Conservation (phyloP, 106 monocot genomes). For the Phalaenopsis aphrodite region DNA sequence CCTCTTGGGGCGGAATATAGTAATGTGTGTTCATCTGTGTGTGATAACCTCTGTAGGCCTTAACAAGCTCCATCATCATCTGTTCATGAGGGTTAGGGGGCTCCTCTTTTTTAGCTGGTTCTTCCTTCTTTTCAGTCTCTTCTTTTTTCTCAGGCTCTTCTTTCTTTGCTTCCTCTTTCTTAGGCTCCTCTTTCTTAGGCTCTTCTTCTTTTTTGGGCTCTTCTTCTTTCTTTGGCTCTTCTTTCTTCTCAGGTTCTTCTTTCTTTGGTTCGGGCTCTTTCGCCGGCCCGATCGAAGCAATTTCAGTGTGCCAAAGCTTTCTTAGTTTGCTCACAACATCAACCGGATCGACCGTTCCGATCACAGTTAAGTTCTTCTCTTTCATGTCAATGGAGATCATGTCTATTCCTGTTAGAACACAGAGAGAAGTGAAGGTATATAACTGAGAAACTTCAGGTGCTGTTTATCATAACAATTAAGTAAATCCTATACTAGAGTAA, state of each 20-base stretch:
- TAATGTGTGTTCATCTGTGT: conserved; percentile 11
- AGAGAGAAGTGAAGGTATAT: not conserved
- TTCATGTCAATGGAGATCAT: conserved; percentile 29
- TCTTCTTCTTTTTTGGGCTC: conserved; percentile 16
- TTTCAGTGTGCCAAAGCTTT: conserved; percentile 18
- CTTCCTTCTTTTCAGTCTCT: conserved; percentile 15
- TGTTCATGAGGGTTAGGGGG: conserved; percentile 6
- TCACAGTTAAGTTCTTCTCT: conserved; percentile 26
- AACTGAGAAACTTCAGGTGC: too few species aligned
- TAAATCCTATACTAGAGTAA: too few species aligned
- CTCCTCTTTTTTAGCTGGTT: conserved; percentile 1
- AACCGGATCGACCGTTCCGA: conserved; percentile 29
- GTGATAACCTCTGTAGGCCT: conserved; percentile 6
- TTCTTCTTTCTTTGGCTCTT: conserved; percentile 17
- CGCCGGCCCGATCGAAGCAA: conserved; percentile 22
- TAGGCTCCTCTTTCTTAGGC: conserved; percentile 11
- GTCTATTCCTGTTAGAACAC: conserved; percentile 22
- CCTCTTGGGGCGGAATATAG: conserved; percentile 1
- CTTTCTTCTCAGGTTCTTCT: conserved; percentile 29
- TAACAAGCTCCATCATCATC: conserved; percentile 10
- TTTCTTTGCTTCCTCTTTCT: conserved; percentile 20
- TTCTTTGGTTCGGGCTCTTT: conserved; percentile 26
- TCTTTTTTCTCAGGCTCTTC: conserved; percentile 20
- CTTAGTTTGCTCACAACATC: conserved; percentile 25
- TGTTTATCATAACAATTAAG: not conserved